Evolutionary conservation across 2,329 filamentous ascomycete genomes (phyloP).

Genomic region (Scedosporium boydii): DNA sequence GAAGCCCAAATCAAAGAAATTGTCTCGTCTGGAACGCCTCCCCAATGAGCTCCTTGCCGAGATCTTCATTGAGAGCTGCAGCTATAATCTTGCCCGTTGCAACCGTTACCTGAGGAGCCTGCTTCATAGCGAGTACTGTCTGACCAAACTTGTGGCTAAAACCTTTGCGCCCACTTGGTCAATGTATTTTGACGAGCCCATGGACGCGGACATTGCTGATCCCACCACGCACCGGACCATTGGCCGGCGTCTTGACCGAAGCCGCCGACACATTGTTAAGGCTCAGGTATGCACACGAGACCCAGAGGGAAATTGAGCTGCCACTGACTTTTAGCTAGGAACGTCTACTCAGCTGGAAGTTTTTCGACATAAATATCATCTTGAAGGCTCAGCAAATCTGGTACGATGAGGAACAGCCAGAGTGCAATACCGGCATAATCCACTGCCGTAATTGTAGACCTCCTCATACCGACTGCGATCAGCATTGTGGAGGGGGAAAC

Average conservation of each 20-base stretch:
- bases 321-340: background rate
- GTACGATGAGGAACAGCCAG: constrained; percentile 9
- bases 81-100: constrained; percentile 35
- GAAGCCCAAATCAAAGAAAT: background rate
- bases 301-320: background rate
- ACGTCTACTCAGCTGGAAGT: background rate
- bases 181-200: constrained; percentile 18
- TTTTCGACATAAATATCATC: background rate
- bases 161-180: constrained; percentile 33
- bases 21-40: constrained; percentile 23
- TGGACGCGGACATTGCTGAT: constrained; percentile 3
- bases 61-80: constrained; percentile 41
- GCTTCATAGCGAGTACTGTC: constrained; percentile 26
- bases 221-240: background rate
- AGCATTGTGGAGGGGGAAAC: background rate
- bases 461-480: background rate
- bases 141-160: constrained; percentile 17
- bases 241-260: background rate
- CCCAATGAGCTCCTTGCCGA: constrained; percentile 44
- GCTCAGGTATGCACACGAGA: background rate
- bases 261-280: background rate
- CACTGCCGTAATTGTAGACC: background rate
- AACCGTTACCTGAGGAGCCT: constrained; percentile 33
- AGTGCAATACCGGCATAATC: constrained; percentile 1
- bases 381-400: constrained; percentile 3